Conservation (phyloP, 2,329 filamentous ascomycete species). For the Fusarium gaditjirri region DNA sequence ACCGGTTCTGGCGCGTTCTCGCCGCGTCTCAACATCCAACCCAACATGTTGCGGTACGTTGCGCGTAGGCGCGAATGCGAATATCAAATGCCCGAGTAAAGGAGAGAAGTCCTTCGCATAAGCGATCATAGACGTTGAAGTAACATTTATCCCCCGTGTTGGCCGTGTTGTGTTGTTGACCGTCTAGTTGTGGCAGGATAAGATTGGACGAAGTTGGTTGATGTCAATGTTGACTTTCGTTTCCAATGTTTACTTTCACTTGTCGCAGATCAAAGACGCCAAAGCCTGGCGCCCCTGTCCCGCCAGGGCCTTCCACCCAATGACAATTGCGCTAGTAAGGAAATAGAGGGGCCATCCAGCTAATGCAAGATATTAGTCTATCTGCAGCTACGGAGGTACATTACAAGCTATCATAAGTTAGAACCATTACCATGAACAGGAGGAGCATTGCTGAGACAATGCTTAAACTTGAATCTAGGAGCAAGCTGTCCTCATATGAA, state of each 20-base stretch:
- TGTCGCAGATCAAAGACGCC: constrained; percentile 17
- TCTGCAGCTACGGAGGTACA: background rate
- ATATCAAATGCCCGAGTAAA: background rate
- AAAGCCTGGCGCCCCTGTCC: constrained; percentile 15
- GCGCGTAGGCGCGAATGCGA: background rate
- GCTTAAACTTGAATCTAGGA: background rate
- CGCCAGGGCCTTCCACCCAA: background rate
- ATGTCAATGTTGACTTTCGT: constrained; percentile 34
- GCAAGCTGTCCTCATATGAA: background rate
- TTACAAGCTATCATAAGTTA: background rate
- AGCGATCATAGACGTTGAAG: constrained; percentile 21
- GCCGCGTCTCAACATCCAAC: constrained; percentile 66
- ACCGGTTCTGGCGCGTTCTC: constrained; percentile 51
- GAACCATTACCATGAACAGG: background rate
- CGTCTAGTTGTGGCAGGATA: constrained; percentile 18
- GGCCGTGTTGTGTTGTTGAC: constrained; percentile 6
- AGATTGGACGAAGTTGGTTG: constrained; percentile 20
- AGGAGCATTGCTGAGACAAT: background rate
- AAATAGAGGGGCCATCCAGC: background rate
- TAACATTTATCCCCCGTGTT: constrained; percentile 25
- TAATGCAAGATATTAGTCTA: background rate
- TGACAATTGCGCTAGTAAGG: constrained; percentile 7
- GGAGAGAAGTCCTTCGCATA: constrained; percentile 9
- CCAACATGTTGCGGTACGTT: constrained; percentile 58
- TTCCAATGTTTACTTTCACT: constrained; percentile 38